Conservation (phyloP, 495 filamentous ascomycete genomes). For the Thermothielavioides terrestris region DNA sequence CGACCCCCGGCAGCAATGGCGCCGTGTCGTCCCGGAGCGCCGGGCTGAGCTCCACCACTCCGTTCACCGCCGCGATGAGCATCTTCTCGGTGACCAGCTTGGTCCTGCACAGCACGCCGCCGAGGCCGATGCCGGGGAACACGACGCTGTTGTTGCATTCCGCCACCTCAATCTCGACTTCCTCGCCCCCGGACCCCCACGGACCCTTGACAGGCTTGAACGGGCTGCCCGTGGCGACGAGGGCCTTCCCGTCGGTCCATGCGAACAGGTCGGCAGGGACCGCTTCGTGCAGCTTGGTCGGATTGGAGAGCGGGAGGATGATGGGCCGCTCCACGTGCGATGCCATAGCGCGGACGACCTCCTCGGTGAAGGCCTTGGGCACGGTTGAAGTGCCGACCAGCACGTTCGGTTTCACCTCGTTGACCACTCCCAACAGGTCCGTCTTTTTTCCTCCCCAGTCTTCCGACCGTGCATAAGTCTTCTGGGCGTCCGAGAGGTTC, state of each 20-base stretch:
- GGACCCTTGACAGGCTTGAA: constrained; percentile 66
- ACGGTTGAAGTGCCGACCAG: constrained; percentile 79
- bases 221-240: constrained; percentile 81
- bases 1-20: constrained; percentile 67
- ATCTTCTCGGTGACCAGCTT: constrained; percentile 62
- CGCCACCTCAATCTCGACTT: constrained; percentile 55
- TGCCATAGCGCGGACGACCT: constrained; percentile 71
- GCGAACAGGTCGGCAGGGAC: constrained; percentile 63
- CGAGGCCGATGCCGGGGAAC: constrained; percentile 81
- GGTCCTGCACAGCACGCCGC: constrained; percentile 59
- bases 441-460: constrained; percentile 49
- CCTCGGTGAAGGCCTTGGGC: constrained; percentile 69
- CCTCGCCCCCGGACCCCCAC: constrained; percentile 45
- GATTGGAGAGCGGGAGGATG: constrained; percentile 80
- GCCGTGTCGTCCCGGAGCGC: constrained; percentile 43
- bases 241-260: constrained; percentile 70
- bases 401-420: constrained; percentile 67
- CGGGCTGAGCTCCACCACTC: constrained; percentile 61
- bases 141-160: constrained; percentile 90
- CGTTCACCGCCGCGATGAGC: constrained; percentile 70
- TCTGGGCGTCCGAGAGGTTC: constrained; percentile 54
- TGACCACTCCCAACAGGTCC: constrained; percentile 58
- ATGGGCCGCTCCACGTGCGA: constrained; percentile 66
- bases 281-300: constrained; percentile 78
- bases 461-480: constrained; percentile 51